A percentile compares a stretch with the other conserved stretches of the same genome.
Evolutionary conservation across 257 asterid genomes (phyloP).

Genomic region (Fraxinus excelsior): DNA sequence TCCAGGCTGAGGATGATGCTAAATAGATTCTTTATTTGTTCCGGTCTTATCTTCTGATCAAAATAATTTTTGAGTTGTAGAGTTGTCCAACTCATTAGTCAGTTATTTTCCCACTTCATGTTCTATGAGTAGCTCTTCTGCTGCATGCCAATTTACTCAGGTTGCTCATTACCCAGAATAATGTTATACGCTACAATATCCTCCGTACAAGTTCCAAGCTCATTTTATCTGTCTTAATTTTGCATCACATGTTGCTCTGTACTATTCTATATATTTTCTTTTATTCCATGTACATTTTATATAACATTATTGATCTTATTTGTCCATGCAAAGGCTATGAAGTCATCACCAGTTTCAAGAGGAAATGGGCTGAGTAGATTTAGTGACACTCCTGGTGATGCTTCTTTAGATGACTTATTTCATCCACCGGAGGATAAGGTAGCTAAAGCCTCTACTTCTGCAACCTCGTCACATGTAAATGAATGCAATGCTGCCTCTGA

Average conservation of each 20-base stretch:
- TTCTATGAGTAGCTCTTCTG: not conserved
- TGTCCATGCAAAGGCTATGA: constrained; percentile 54
- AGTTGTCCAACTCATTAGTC: not conserved
- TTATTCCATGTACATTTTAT: not conserved
- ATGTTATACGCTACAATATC: not conserved
- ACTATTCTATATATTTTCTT: not conserved
- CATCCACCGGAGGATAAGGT: constrained; percentile 68
- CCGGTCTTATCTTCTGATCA: not conserved
- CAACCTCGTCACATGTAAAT: constrained; percentile 58
- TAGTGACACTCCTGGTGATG: constrained; percentile 96
- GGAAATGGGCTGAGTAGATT: constrained; percentile 83
- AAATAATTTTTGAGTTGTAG: not conserved
- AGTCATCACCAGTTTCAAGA: constrained; percentile 49
- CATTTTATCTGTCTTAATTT: not conserved
- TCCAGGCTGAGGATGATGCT: not conserved
- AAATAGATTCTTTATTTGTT: not conserved
- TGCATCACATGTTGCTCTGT: not conserved
- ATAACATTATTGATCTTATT: constrained; percentile 1
- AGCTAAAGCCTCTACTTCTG: constrained; percentile 82
- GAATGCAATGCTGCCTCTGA: constrained; percentile 52
- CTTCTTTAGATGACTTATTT: constrained; percentile 90
- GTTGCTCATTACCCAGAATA: not conserved
- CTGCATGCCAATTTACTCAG: not conserved
- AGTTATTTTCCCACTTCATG: not conserved
- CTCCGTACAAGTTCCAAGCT: not conserved